Conservation (phyloP, 1,139 yeast genomes). For the Hansenula lynferdii region DNA sequence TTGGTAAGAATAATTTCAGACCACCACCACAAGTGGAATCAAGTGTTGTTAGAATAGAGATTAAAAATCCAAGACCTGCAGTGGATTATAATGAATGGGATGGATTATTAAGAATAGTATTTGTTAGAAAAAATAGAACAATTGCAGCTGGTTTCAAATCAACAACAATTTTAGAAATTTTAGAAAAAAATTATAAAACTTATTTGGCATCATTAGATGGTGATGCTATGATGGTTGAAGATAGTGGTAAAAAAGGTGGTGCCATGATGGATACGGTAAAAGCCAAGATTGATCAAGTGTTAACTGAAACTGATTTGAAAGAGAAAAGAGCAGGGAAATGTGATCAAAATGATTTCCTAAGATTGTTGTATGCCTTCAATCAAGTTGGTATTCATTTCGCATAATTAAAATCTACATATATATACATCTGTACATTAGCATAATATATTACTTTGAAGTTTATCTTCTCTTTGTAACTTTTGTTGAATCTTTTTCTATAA, state of each 20-base stretch:
- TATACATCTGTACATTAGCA: neutral
- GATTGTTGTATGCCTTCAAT: constrained; percentile 86
- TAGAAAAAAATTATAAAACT: constrained; percentile 86
- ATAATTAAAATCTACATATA: too few species aligned
- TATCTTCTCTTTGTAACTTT: constrained; percentile 34
- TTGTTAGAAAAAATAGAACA: constrained; percentile 91
- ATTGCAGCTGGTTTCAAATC: constrained; percentile 92
- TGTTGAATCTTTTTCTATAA: constrained; percentile 71
- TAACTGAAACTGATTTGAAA: constrained; percentile 71
- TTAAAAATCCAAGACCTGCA: constrained; percentile 87
- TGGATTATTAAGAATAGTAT: constrained; percentile 84
- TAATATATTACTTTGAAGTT: too few species aligned
- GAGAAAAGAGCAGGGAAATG: constrained; percentile 91
- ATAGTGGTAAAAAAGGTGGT: constrained; percentile 33
- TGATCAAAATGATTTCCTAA: constrained; percentile 92
- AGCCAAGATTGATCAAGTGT: constrained; percentile 57
- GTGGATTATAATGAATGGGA: constrained; percentile 97
- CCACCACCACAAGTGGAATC: constrained; percentile 99
- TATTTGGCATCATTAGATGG: constrained; percentile 54
- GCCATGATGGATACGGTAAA: constrained; percentile 48
- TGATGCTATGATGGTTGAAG: constrained; percentile 27
- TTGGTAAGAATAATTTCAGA: constrained; percentile 91
- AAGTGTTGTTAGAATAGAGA: constrained; percentile 89
- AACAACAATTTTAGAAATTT: constrained; percentile 70
- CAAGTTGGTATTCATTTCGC: constrained; percentile 98